Base-by-base conservation (phyloP, 1,284 basidiomycete genomes). In the Tilletia setariae region DNA sequence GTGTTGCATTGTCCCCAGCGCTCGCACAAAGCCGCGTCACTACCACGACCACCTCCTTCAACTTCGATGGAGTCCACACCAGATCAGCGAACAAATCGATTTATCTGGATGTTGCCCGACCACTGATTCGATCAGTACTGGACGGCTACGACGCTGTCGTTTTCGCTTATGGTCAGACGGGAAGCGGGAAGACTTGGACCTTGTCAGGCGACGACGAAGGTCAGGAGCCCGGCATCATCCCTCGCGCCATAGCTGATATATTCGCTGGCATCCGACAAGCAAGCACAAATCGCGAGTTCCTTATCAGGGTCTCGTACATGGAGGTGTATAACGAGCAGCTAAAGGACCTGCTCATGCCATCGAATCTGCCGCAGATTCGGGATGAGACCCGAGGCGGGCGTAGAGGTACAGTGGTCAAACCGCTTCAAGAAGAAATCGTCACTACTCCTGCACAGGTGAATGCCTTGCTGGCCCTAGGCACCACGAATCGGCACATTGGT, bases 311-410 rank as follows among this genome's bases (percentile, higher is more conserved):
- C 74, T 93, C 91, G 2, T 97, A 97, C 82, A 88, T 98, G 56
- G 94, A 98, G 78, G 93, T 98, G 66, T 98, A 97, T 85, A 98
- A 98, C 83, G 95, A 98, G 83, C 87, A 88, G 0, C 91, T 98
- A 70, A 88, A 92, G 72, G 94, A 94, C 78, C 85, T 94, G 2
- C 87, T 94, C 32, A 90, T 91, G 1, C 90, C 92, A 0, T 87
- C 89, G 4, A 88, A 87, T 86, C 68, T 72, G 7, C 79, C 80
- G 4, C 77, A 76, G 47, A 73, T 80, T 1, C 72, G 75, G 13
- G 77, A 80, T 40, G 79, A 79, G 28, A 70, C 67, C 44, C 66
- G 73, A 1, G 44, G 67, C 2, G 74, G 71, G n/a, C 67, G 73
- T 0, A 73, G 70, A 64, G 83, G 76, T 61, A 84, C 84, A 61